Percentiles rank a stretch among this genome's conserved stretches.
Conservation (phyloP, 495 filamentous ascomycete genomes). For the Trichoderma virens region DNA sequence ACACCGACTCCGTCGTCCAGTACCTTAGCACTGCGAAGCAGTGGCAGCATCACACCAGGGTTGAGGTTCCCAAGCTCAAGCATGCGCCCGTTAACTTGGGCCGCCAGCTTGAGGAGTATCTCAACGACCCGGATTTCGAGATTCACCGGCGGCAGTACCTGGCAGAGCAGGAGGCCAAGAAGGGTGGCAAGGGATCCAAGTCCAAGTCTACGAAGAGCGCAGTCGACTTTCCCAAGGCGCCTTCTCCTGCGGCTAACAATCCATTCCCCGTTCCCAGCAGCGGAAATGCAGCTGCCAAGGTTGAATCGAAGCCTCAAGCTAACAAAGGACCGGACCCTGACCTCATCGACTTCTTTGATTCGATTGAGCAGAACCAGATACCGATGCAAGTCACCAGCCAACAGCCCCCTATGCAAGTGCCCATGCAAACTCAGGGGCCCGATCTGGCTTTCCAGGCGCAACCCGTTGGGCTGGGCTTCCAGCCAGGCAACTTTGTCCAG, state of each 20-base stretch:
- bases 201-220: slow-evolving; percentile 19
- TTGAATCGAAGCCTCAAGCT: slow-evolving; percentile 19
- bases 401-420: slow-evolving; percentile 1
- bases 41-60: slow-evolving; percentile 81
- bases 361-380: slow-evolving; percentile 89
- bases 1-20: slow-evolving; percentile 86
- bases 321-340: slow-evolving; percentile 64
- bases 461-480: slow-evolving; percentile 30
- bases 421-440: slow-evolving; percentile 8
- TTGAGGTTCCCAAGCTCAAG: slow-evolving; percentile 96
- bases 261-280: slow-evolving; percentile 22
- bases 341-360: slow-evolving; percentile 97
- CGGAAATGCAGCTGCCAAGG: slow-evolving; percentile 11
- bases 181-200: slow-evolving; percentile 34
- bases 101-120: slow-evolving; percentile 84
- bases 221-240: slow-evolving; percentile 15
- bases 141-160: slow-evolving; percentile 87
- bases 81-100: slow-evolving; percentile 90
- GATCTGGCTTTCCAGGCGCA: slow-evolving; percentile 23
- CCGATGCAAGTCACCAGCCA: slow-evolving; percentile 48
- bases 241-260: slow-evolving; percentile 30
- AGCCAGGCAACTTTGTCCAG: slow-evolving; percentile 41
- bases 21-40: slow-evolving; percentile 81
- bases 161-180: slow-evolving; percentile 76
- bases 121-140: slow-evolving; percentile 95